These are phyloP conservation scores for Trichoderma sp. DNA, from an alignment of 2,329 filamentous ascomycete genomes.

Conservation along the genomic window DNA sequence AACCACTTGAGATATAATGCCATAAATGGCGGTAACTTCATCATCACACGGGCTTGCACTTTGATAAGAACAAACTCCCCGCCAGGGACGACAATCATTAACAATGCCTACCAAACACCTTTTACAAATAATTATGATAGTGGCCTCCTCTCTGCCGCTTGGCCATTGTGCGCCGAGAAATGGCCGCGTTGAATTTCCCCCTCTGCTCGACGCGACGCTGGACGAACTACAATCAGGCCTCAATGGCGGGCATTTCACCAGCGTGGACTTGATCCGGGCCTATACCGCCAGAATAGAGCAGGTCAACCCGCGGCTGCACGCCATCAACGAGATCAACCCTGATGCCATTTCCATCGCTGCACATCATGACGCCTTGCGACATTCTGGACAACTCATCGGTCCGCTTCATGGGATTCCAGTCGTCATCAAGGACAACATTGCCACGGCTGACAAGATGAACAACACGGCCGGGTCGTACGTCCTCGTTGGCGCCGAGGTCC, in stretches of 20 bases:
- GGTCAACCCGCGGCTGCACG: constrained; percentile 31
- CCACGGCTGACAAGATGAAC: constrained; percentile 59
- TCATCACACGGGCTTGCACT: neutral
- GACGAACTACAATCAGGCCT: constrained; percentile 28
- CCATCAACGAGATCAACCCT: constrained; percentile 38
- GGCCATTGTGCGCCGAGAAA: neutral
- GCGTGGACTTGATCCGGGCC: constrained; percentile 37
- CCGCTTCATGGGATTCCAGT: constrained; percentile 64
- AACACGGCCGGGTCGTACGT: constrained; percentile 58
- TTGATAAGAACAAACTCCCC: neutral
- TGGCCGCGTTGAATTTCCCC: neutral
- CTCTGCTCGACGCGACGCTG: constrained; percentile 8
- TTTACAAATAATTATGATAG: neutral
- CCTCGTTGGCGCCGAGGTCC: constrained; percentile 55
- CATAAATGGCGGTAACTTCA: neutral
- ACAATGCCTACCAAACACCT: neutral
- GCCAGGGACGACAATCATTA: neutral
- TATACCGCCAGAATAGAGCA: constrained; percentile 37
- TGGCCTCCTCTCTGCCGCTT: neutral
- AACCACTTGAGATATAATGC: neutral
- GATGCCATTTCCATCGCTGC: constrained; percentile 36
- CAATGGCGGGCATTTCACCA: constrained; percentile 35
- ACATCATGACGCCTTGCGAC: constrained; percentile 11
- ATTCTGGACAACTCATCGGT: neutral
- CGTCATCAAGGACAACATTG: constrained; percentile 65